Evolutionary conservation across 176 grass and related monocot species (phyloP), one percentile per base, ranked within the genome.

Genomic region (Juncus inflexus): DNA sequence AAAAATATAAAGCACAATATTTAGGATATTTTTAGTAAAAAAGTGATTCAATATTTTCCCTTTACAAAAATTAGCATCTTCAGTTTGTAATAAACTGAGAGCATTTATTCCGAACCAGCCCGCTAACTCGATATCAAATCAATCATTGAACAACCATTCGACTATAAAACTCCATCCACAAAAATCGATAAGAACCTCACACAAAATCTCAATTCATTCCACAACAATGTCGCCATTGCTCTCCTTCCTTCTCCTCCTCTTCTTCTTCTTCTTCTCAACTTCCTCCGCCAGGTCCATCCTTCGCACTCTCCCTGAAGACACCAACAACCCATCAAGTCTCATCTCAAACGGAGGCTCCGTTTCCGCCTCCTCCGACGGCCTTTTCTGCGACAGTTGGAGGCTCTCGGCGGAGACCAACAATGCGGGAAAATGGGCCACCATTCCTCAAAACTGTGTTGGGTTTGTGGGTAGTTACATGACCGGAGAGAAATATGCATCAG

Each of bases 371-470:
- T 52, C 12, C 13, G 41, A 70, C 9, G 49, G 39, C 42, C 70
- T 86, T 15, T 89, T 74, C 85, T 97, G 88, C 71, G 87, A 91
- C 60, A 82, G 92, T 67, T 97, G 92, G 92, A 86, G 75, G 85
- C 85, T 97, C 3, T 91, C 92, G 1, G 92, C 75, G 40, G 92
- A 91, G 83, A 86, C 88, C 42, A 80, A 55, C 63, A 86, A 97
- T 79, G 82, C 82, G 41, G 92, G 88, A 0, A 72, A 62, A 11
- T 97, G 84, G 84, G 0, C 7, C 58, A 16, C 71, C 11, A 50
- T 91, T 15, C 92, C 87, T 5, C 12, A 37, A 5, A 71, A 73
- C 15, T 97, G 92, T 73, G 3, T 7, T 38, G 55, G 13, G 0
- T 77, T 54, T 55, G 85, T 91, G 38, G 36, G 7, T 2, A 64